Evolutionary conservation across 768 basidiomycete genomes (phyloP).

Genomic region (Lentinula boryana): DNA sequence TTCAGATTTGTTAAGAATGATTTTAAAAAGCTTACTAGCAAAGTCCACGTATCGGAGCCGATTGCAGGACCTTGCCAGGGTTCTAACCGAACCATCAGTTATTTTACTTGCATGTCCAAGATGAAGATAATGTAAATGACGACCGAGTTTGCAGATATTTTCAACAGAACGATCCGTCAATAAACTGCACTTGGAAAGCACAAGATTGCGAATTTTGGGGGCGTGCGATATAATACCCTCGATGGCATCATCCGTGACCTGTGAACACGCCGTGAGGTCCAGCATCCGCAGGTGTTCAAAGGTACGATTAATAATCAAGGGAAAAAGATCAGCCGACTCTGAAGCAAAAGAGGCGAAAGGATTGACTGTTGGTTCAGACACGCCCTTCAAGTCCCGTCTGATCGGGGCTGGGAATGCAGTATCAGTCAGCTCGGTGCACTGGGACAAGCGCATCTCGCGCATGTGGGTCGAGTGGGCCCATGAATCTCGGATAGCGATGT

Average conservation of each 20-base stretch:
- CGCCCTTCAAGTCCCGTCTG: conserved; percentile 24
- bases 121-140: conserved; percentile 91
- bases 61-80: conserved; percentile 81
- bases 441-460: conserved; percentile 85
- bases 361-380: conserved; percentile 28
- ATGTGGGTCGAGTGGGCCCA: conserved; percentile 79
- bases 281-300: conserved; percentile 90
- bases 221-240: conserved; percentile 79
- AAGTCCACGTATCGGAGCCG: conserved; percentile 93
- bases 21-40: conserved; percentile 60
- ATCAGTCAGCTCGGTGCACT: conserved; percentile 75
- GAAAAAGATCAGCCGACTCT: conserved; percentile 44
- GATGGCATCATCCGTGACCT: conserved; percentile 77
- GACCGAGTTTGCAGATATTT: conserved; percentile 82
- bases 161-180: conserved; percentile 81
- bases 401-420: conserved; percentile 77
- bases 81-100: conserved; percentile 82
- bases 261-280: conserved; percentile 82
- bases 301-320: conserved; percentile 54
- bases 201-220: conserved; percentile 80
- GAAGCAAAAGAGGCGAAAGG: conserved; percentile 33
- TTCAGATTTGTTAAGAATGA: conserved; percentile 11
- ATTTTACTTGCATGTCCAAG: conserved; percentile 88
- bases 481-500: conserved; percentile 73
- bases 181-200: conserved; percentile 75